Base-by-base conservation (phyloP, 1,284 basidiomycete genomes). In the Ceratobasidium sp. region DNA sequence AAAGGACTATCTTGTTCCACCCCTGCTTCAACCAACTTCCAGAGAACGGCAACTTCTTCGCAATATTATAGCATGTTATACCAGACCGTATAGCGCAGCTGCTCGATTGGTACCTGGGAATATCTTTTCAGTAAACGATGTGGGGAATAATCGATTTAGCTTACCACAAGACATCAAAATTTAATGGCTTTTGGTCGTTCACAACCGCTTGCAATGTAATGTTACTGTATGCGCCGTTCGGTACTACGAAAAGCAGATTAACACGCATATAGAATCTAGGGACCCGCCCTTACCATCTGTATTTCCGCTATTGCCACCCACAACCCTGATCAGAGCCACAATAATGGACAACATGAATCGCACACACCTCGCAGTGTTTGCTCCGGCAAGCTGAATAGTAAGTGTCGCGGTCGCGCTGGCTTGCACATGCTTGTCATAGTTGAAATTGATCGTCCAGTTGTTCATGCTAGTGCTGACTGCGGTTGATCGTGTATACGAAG, bases 381-480 rank as follows among this genome's bases (percentile, higher is more conserved):
- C 71, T 13, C 71, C 71, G 13, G 71, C 71, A 13, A 74, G 59
- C 34, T 74, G 71, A 4, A 74, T 34, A 19, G 71, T 74, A 13
- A 74, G 40, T 40, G 71, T 74, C 2, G 71, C 71, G 2, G 59
- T 74, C 9, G 71, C 54, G 4, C 46, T 77, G 19, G 54, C 59
- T 29, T 74, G 32, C 19, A 76, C 57, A 15, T 57, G 32, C 19
- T 68, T 62, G 8, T 79, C 49, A 51, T 74, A 74, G 49, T 80
- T 77, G 68, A 80, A 81, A 43, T 76, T 76, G 61, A 82, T 73
- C 0, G 80, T 81, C 82, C 82, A 82, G 57, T 80, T 79, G 74
- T 82, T 82, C 77, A 82, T 75, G 49, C 78, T 78, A 22, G 79
- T 75, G 52, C 70, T 65, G 54, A 65, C 69, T 3, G 59, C 49